A percentile compares a stretch with the other conserved stretches of the same genome.
These are phyloP conservation scores for Carex sylvatica DNA, from an alignment of 202 grass and related monocot species.

Conservation along the genomic window DNA sequence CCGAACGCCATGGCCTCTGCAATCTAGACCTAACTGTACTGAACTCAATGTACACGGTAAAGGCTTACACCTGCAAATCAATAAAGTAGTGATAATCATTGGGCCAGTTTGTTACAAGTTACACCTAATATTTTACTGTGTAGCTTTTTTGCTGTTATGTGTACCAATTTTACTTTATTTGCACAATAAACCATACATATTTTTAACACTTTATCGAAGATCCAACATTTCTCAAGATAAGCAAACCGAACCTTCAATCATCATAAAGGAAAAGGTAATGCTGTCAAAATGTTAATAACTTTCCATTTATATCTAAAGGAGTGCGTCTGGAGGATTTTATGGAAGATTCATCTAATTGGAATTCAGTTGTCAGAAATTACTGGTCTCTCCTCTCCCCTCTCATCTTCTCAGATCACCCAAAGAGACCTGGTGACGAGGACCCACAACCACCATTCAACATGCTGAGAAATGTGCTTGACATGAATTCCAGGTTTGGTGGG, in stretches of 20 bases:
- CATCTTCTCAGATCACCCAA: constrained; percentile 99
- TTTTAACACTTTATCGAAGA: background rate
- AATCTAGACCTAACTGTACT: constrained; percentile 66
- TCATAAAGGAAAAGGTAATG: background rate
- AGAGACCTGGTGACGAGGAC: constrained; percentile 96
- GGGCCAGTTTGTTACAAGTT: background rate
- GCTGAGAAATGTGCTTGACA: constrained; percentile 96
- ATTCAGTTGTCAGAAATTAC: constrained; percentile 71
- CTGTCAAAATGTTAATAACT: background rate
- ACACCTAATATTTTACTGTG: background rate
- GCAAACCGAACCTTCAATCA: background rate
- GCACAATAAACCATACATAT: background rate
- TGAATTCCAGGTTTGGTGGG: constrained; percentile 94
- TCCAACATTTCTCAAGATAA: background rate
- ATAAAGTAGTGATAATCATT: background rate
- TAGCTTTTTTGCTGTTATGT: background rate
- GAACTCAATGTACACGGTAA: constrained; percentile 89
- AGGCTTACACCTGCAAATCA: constrained; percentile 18
- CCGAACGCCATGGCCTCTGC: constrained; percentile 74
- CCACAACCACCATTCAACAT: constrained; percentile 97
- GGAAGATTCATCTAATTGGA: constrained; percentile 77
- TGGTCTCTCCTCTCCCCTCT: constrained; percentile 96
- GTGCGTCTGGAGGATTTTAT: constrained; percentile 63
- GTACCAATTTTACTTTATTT: constrained; percentile 3
- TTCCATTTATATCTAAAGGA: constrained; percentile 35